A percentile compares a stretch with the other conserved stretches of the same genome.
Conservation (phyloP, 2,329 filamentous ascomycete genomes). For the Xylaria digitata region DNA sequence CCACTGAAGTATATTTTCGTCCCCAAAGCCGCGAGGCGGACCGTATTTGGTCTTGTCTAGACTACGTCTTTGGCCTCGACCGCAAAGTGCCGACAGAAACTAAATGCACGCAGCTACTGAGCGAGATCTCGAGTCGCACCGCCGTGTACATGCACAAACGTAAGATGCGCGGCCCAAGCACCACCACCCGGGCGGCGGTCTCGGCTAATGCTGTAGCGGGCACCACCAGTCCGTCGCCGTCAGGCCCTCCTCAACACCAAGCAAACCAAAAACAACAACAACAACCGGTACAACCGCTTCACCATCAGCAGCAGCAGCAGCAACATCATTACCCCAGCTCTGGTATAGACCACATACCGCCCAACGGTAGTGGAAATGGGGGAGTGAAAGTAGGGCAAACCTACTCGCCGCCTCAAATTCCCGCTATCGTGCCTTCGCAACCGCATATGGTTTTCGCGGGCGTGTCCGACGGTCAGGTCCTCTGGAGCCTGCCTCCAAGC, state of each 20-base stretch:
- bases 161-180: constrained; percentile 63
- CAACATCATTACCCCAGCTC: constrained; percentile 1
- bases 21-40: constrained; percentile 68
- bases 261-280: constrained; percentile 16
- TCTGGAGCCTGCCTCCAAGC: constrained; percentile 58
- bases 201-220: constrained; percentile 52
- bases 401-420: constrained; percentile 16
- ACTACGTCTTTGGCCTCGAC: constrained; percentile 76
- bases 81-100: constrained; percentile 61
- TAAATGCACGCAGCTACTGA: constrained; percentile 71
- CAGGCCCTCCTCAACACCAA: constrained; percentile 25
- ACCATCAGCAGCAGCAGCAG: constrained; percentile 27
- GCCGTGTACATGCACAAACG: constrained; percentile 69
- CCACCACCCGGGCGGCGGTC: constrained; percentile 55
- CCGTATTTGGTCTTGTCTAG: constrained; percentile 76
- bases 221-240: constrained; percentile 37
- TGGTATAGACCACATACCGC: constrained; percentile 11
- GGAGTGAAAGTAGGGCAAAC: constrained; percentile 25
- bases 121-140: constrained; percentile 71
- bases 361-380: not conserved
- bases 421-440: constrained; percentile 27
- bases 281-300: constrained; percentile 18
- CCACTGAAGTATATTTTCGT: constrained; percentile 73
- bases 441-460: constrained; percentile 57
- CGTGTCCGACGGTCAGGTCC: constrained; percentile 60